Conservation (phyloP, 495 filamentous ascomycete genomes). For the Xylaria curta region DNA sequence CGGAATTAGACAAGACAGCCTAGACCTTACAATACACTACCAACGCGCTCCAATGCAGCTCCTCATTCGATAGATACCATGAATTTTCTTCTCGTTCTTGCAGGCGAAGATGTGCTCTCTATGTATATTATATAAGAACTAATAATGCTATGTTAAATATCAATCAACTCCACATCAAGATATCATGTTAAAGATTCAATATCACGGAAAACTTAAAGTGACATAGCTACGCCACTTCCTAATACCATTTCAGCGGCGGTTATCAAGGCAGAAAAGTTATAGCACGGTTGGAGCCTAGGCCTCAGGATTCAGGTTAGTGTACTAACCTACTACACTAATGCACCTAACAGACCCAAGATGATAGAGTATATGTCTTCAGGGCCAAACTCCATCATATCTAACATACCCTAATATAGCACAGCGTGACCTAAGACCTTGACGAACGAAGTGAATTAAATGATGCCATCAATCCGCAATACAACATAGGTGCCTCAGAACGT, state of each 20-base stretch:
- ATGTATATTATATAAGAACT: not conserved
- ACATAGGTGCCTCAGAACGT: not conserved
- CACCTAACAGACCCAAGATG: not conserved
- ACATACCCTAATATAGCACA: not conserved
- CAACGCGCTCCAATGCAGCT: not conserved
- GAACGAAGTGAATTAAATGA: not conserved
- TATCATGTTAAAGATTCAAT: not conserved
- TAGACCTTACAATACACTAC: not conserved
- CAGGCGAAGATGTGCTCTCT: not conserved
- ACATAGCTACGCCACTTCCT: not conserved
- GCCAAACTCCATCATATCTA: not conserved
- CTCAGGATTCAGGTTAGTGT: not conserved
- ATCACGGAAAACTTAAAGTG: not conserved
- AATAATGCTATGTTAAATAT: not conserved
- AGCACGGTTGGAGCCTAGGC: not conserved
- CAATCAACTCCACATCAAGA: not conserved
- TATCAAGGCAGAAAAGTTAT: not conserved
- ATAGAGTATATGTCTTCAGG: not conserved
- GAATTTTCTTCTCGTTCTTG: not conserved
- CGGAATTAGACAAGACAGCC: not conserved
- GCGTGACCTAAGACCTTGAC: not conserved
- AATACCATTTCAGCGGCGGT: not conserved
- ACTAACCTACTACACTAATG: not conserved
- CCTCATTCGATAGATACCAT: not conserved
- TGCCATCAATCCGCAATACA: not conserved